Conservation (phyloP, 139 green algal genomes). For the Chlorella sp. region DNA sequence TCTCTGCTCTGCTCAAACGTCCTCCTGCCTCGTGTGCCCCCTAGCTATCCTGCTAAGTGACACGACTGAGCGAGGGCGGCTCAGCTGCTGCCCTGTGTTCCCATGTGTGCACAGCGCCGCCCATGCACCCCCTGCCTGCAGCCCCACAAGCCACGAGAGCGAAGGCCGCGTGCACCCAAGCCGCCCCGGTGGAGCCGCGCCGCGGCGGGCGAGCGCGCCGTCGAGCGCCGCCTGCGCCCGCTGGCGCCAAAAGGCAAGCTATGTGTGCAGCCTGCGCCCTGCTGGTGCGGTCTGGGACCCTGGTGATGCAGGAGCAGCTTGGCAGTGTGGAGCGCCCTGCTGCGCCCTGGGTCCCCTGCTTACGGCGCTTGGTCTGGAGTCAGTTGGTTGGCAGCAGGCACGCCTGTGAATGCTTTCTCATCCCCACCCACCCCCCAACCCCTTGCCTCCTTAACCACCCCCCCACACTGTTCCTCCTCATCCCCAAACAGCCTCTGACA, state of each 20-base stretch:
- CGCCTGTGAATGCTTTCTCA: neutral
- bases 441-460: no score
- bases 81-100: neutral
- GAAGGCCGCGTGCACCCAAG: neutral
- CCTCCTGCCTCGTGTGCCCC: no score
- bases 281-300: no score
- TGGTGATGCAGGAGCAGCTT: neutral
- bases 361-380: neutral
- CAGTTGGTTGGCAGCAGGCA: neutral
- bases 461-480: no score
- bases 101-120: no score
- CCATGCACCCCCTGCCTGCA: no score
- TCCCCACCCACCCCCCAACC: no score
- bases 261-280: neutral
- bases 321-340: neutral
- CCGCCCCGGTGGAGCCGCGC: neutral
- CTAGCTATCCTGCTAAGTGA: no score
- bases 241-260: constrained; percentile 22
- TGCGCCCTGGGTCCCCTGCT: neutral
- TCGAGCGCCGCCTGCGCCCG: constrained; percentile 20
- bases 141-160: neutral
- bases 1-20: no score
- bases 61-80: neutral
- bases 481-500: no score
- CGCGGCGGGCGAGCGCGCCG: neutral